phyloP scores from a whole-genome alignment of 2,329 filamentous ascomycete species.

The Stylonectria norvegica region DNA sequence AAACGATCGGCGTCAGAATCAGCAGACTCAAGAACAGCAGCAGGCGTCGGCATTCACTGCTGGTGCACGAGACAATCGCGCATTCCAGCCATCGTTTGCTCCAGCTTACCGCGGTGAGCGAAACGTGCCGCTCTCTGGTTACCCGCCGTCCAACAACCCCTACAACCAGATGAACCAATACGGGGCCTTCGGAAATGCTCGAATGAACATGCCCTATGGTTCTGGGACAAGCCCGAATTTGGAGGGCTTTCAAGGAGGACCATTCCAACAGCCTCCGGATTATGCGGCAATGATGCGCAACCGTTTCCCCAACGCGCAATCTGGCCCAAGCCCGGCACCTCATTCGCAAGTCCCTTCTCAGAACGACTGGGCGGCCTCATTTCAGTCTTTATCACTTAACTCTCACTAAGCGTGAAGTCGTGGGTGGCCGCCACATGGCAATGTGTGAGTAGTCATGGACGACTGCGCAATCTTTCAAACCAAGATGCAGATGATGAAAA shows the following conservation, averaged over 20 bases:
- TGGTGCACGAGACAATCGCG: slow-evolving; percentile 37
- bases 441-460: too few species aligned
- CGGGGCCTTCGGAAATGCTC: slow-evolving; percentile 32
- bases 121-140: slow-evolving; percentile 35
- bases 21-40: slow-evolving; percentile 36
- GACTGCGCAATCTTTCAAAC: too few species aligned
- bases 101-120: slow-evolving; percentile 43
- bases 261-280: slow-evolving; percentile 37
- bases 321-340: slow-evolving; percentile 33
- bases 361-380: slow-evolving; percentile 60
- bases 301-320: slow-evolving; percentile 44
- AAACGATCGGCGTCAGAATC: slow-evolving; percentile 48
- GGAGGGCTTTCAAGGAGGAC: slow-evolving; percentile 29
- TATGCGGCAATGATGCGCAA: slow-evolving; percentile 44
- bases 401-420: too few species aligned
- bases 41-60: slow-evolving; percentile 36
- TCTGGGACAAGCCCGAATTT: slow-evolving; percentile 26
- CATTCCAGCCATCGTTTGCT: slow-evolving; percentile 42
- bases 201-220: slow-evolving; percentile 29
- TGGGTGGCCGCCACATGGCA: too few species aligned
- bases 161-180: slow-evolving; percentile 33
- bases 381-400: slow-evolving; percentile 71
- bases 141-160: slow-evolving; percentile 35
- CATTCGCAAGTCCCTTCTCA: slow-evolving; percentile 42
- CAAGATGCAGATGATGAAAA: slow-evolving; percentile 11